Percentiles rank a stretch among this genome's conserved stretches.
Evolutionary conservation across 1,284 basidiomycete genomes (phyloP).

Genomic region (Exobasidium cylindrosporum): DNA sequence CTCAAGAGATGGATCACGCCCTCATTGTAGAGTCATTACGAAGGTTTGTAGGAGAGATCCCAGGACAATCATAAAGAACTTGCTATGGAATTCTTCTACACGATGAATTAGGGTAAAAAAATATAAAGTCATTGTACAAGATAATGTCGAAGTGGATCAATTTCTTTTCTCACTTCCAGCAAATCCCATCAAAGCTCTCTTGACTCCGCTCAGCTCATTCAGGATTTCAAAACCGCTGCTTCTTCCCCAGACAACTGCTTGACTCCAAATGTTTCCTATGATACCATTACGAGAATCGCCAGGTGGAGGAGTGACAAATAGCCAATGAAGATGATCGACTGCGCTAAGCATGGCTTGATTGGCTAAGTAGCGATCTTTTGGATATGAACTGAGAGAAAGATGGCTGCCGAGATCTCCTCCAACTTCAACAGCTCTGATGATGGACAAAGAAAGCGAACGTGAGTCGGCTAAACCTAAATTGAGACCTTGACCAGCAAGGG

Average conservation of each 20-base stretch:
- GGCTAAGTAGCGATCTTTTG: slow-evolving; percentile 43
- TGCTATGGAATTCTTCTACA: too few species aligned
- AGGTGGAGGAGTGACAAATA: slow-evolving; percentile 33
- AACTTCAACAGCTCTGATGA: slow-evolving; percentile 24
- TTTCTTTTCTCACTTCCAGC: slow-evolving; percentile 15
- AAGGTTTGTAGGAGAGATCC: neutral
- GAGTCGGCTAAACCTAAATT: slow-evolving; percentile 87
- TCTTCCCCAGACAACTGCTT: slow-evolving; percentile 43
- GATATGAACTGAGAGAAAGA: slow-evolving; percentile 38
- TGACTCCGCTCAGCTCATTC: slow-evolving; percentile 49
- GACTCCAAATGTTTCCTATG: slow-evolving; percentile 26
- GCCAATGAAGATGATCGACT: slow-evolving; percentile 51
- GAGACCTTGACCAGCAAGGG: slow-evolving; percentile 93
- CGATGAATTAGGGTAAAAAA: neutral
- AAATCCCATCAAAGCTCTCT: slow-evolving; percentile 27
- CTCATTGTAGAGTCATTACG: slow-evolving; percentile 23
- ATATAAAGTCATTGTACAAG: neutral
- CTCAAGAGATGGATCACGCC: slow-evolving; percentile 33
- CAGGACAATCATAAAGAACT: too few species aligned
- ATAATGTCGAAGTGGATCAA: neutral
- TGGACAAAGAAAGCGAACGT: slow-evolving; percentile 27
- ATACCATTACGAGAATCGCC: slow-evolving; percentile 20
- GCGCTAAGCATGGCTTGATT: slow-evolving; percentile 50
- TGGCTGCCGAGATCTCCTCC: slow-evolving; percentile 49
- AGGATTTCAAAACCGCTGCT: slow-evolving; percentile 51